Evolutionary conservation across 768 basidiomycete species (phyloP), one percentile per base, ranked within the genome.

Genomic region (Suillus weaverae): DNA sequence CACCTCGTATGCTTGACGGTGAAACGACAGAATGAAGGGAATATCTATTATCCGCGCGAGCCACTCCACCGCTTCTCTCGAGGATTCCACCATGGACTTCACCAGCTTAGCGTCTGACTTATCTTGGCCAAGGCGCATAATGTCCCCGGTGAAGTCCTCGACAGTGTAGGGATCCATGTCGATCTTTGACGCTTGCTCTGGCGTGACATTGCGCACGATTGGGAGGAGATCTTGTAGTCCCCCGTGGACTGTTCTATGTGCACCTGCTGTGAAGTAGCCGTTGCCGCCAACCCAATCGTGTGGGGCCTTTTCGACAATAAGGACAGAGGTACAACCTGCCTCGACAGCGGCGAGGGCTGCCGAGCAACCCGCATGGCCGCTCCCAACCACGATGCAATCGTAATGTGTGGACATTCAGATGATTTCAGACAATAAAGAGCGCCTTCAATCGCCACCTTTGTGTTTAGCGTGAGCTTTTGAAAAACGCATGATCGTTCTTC

Each of bases 241-340:
- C 18, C 65, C 76, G 68, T 90, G 89, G 4, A 83, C 85, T 13
- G 85, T 89, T 61, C 89, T 85, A 70, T 85, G 81, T 8, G 88
- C 87, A 26, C 89, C 89, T 11, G 88, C 88, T 36, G 89, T 89
- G 76, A 90, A 90, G 74, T 85, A 89, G 20, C 88, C 86, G 69
- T 91, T 90, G 20, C 89, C 89, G 5, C 89, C 89, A 4, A 74
- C 82, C 89, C 89, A 90, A 63, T 83, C 81, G 46, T 76, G 69
- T 1, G 88, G 86, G 46, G 86, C 86, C 69, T 89, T 89, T 70
- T 90, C 89, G 60, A 90, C 76, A 62, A 90, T 76, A 50, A 90
- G 77, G 65, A 89, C 86, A 80, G 81, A 81, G 59, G 74, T 77
- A 73, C 86, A 86, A 46, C 89, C 88, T 59, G 84, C 75, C 66